Percentiles rank a stretch among this genome's conserved stretches.
phyloP scores from a whole-genome alignment of 2,329 filamentous ascomycete species.

The Rhynchosporium secalis region DNA sequence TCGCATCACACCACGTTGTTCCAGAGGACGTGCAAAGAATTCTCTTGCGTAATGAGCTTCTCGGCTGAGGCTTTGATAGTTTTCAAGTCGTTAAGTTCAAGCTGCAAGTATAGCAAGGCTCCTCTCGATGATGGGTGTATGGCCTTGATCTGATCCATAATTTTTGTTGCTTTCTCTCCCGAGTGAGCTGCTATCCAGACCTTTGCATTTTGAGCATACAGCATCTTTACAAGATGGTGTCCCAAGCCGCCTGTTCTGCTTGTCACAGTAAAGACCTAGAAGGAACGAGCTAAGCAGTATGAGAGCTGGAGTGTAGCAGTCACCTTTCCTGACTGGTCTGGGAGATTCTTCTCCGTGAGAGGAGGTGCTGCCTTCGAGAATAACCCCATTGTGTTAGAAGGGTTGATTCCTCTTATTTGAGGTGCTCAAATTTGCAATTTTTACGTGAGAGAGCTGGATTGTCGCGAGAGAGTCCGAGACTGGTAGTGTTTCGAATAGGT shows the following conservation, averaged over 20 bases:
- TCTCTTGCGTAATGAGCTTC: conserved; percentile 41
- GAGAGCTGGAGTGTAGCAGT: neutral
- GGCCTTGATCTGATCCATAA: conserved; percentile 43
- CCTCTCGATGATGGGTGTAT: conserved; percentile 37
- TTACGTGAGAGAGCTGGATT: neutral
- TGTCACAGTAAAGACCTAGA: conserved; percentile 41
- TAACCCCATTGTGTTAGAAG: conserved; percentile 4
- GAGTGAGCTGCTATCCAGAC: conserved; percentile 46
- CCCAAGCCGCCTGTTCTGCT: conserved; percentile 43
- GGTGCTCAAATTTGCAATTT: neutral
- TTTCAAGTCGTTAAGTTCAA: conserved; percentile 43
- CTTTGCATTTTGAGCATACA: conserved; percentile 44
- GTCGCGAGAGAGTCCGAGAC: neutral
- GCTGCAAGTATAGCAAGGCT: conserved; percentile 39
- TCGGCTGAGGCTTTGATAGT: conserved; percentile 42
- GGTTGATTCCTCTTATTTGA: neutral
- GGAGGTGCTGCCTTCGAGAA: conserved; percentile 12
- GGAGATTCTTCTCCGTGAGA: conserved; percentile 18
- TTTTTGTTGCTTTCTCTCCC: conserved; percentile 41
- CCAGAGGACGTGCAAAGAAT: conserved; percentile 43
- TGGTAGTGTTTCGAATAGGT: neutral
- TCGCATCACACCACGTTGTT: conserved; percentile 43
- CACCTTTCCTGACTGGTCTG: conserved; percentile 20
- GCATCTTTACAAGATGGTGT: conserved; percentile 41
- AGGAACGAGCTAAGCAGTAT: neutral